These are phyloP conservation scores for Scheffersomyces illinoinensis DNA, from an alignment of 1,139 yeast species.

Conservation along the genomic window DNA sequence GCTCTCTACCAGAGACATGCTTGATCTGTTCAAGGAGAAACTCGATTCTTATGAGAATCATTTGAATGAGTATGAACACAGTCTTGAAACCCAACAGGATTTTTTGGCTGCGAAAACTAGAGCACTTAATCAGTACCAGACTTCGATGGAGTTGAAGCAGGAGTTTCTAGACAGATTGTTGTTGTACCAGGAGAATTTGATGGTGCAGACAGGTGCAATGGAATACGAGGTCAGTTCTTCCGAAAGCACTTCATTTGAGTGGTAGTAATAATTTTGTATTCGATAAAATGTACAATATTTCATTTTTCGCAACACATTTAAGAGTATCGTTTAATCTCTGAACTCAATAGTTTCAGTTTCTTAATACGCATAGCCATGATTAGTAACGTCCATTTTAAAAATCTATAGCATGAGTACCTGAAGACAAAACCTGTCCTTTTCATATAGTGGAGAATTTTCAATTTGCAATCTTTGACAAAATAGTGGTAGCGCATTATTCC, in stretches of 20 bases:
- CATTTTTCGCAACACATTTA: not conserved
- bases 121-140: conserved; percentile 3
- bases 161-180: not conserved
- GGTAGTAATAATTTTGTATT: not conserved
- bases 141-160: not conserved
- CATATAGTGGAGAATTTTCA: not conserved
- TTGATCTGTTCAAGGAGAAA: no score
- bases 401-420: not conserved
- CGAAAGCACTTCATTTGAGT: not conserved
- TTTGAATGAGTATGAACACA: not conserved
- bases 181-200: not conserved
- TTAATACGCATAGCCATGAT: no score
- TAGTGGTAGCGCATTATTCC: not conserved
- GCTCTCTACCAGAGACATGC: no score
- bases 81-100: conserved; percentile 3
- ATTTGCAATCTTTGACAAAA: not conserved
- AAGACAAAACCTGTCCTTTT: not conserved
- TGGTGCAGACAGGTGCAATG: not conserved
- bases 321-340: not conserved
- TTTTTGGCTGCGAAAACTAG: conserved; percentile 3
- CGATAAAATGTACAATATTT: no score
- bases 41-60: no score
- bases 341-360: not conserved
- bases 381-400: no score
- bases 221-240: not conserved